A percentile compares a stretch with the other conserved stretches of the same genome.
Evolutionary conservation across 2,329 filamentous ascomycete species (phyloP).

Genomic region (Hypoxylon sp.): DNA sequence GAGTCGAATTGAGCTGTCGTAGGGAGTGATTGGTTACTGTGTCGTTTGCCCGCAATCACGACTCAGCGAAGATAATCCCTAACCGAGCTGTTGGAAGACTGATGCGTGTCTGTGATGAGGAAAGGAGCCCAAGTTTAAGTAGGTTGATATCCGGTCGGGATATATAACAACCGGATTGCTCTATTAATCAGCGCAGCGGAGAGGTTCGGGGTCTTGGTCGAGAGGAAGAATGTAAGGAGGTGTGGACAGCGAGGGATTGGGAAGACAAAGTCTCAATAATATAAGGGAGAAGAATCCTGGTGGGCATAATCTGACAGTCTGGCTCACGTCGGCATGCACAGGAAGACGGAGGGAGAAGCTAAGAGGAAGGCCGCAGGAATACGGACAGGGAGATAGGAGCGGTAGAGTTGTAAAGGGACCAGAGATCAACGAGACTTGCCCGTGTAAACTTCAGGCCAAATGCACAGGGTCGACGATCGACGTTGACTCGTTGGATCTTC

Average conservation of each 20-base stretch:
- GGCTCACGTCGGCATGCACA: conserved; percentile 21
- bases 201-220: conserved; percentile 1
- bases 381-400: conserved; percentile 1
- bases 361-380: conserved; percentile 24
- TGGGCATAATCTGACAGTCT: conserved; percentile 8
- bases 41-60: conserved; percentile 3
- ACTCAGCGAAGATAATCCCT: conserved; percentile 8
- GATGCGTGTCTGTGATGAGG: not conserved
- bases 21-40: not conserved
- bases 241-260: conserved; percentile 15
- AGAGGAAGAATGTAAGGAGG: conserved; percentile 10
- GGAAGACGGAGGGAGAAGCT: conserved; percentile 9
- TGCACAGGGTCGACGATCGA: conserved; percentile 38
- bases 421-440: conserved; percentile 31
- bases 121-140: not conserved
- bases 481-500: conserved; percentile 37
- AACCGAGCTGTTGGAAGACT: conserved; percentile 2
- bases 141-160: not conserved
- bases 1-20: not conserved
- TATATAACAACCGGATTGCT: conserved; percentile 14
- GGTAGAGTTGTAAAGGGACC: conserved; percentile 11
- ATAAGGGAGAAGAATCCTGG: conserved; percentile 11
- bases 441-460: conserved; percentile 24
- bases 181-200: conserved; percentile 5
- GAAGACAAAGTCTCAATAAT: conserved; percentile 21